Conservation (phyloP, 352 stramenopile species). For the Globisporangium orthogonon region DNA sequence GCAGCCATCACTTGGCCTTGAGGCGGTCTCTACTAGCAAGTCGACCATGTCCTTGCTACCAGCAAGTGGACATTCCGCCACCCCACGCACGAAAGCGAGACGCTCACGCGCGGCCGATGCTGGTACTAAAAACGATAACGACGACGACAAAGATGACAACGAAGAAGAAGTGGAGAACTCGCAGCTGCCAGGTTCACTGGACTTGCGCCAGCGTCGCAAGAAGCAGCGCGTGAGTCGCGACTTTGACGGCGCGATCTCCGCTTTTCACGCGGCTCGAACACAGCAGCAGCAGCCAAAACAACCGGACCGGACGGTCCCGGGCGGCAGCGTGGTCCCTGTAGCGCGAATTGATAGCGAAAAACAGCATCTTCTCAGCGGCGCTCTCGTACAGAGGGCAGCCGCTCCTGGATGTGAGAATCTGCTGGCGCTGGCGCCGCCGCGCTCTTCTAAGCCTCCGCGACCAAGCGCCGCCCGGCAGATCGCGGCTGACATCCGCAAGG, state of each 20-base stretch:
- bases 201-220: not conserved
- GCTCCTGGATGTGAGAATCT: too few species aligned
- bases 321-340: not conserved
- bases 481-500: conserved; percentile 3
- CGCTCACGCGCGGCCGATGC: not conserved
- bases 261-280: conserved; percentile 24
- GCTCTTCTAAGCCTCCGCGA: conserved; percentile 7
- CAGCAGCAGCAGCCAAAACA: conserved; percentile 9
- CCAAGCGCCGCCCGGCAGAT: conserved; percentile 5
- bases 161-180: conserved; percentile 29
- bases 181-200: not conserved
- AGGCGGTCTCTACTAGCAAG: not conserved
- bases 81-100: conserved; percentile 1
- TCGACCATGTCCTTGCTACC: not conserved
- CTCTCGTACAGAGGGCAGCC: too few species aligned
- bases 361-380: too few species aligned
- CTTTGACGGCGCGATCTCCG: conserved; percentile 37
- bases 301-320: conserved; percentile 1
- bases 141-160: conserved; percentile 2
- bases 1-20: not conserved
- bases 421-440: not conserved
- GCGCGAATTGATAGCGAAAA: not conserved
- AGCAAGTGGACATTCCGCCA: too few species aligned
- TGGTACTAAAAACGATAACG: conserved; percentile 1
- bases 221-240: conserved; percentile 40